phyloP scores from a whole-genome alignment of 768 basidiomycete genomes.

The Lactarius hengduanensis region DNA sequence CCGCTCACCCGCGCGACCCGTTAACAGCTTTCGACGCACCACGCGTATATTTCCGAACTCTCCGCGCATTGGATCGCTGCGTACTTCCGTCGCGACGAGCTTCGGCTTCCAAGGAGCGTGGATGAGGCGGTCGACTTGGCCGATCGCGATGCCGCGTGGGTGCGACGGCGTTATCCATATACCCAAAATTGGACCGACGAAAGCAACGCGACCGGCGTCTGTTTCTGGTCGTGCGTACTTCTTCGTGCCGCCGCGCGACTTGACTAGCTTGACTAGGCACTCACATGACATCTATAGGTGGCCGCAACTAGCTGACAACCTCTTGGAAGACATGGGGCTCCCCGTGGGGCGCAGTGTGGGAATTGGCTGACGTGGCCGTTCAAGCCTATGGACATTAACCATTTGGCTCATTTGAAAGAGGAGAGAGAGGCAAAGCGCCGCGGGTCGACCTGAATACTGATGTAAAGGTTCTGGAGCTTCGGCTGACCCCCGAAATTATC shows the following conservation, averaged over 20 bases:
- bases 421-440: slow-evolving; percentile 44
- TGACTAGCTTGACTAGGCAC: neutral
- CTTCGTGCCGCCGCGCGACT: neutral
- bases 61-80: slow-evolving; percentile 64
- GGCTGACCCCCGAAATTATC: neutral
- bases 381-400: slow-evolving; percentile 47
- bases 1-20: neutral
- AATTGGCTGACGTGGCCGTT: slow-evolving; percentile 69
- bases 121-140: slow-evolving; percentile 48
- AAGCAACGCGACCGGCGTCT: slow-evolving; percentile 48
- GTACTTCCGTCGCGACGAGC: slow-evolving; percentile 53
- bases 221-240: slow-evolving; percentile 49
- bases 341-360: slow-evolving; percentile 51
- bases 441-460: neutral
- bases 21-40: slow-evolving; percentile 52
- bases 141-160: slow-evolving; percentile 51
- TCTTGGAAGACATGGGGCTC: slow-evolving; percentile 62
- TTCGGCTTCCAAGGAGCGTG: slow-evolving; percentile 45
- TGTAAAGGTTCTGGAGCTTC: neutral
- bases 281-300: slow-evolving; percentile 42
- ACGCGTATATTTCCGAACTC: slow-evolving; percentile 54
- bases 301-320: slow-evolving; percentile 57
- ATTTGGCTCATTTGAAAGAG: slow-evolving; percentile 46
- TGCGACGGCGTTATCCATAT: slow-evolving; percentile 53
- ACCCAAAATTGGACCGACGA: slow-evolving; percentile 50